Conservation (phyloP, 2,329 filamentous ascomycete genomes). For the Aspergillus chevalieri region DNA sequence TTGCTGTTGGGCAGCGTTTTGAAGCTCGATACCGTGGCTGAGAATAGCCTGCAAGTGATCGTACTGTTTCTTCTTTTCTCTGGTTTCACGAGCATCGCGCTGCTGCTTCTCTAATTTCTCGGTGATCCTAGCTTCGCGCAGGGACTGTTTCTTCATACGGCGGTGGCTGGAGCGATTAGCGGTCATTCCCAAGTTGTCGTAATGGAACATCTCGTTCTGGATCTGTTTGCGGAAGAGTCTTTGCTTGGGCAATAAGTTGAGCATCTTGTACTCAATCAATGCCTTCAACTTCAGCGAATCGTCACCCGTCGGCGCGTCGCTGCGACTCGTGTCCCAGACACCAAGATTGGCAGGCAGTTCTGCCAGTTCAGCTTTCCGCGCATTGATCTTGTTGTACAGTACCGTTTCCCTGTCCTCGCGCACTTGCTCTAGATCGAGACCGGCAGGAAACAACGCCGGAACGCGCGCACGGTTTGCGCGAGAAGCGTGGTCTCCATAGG, state of each 20-base stretch:
- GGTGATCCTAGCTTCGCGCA: constrained; percentile 91
- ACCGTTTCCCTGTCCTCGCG: constrained; percentile 82
- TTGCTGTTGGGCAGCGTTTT: constrained; percentile 60
- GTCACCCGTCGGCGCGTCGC: constrained; percentile 64
- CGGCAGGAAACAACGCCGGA: constrained; percentile 80
- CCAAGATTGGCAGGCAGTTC: constrained; percentile 77
- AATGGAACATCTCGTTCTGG: constrained; percentile 86
- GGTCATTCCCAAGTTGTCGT: constrained; percentile 94
- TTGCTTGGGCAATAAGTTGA: constrained; percentile 83
- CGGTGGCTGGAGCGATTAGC: constrained; percentile 87
- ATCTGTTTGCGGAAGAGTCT: constrained; percentile 78
- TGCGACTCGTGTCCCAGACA: constrained; percentile 71
- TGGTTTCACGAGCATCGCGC: constrained; percentile 86
- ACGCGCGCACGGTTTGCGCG: constrained; percentile 73
- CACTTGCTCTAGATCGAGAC: constrained; percentile 78
- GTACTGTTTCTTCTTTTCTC: constrained; percentile 94
- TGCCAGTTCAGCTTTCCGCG: constrained; percentile 78
- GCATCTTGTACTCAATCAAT: constrained; percentile 90
- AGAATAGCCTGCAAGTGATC: constrained; percentile 87
- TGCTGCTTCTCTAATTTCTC: constrained; percentile 99
- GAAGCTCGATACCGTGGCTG: constrained; percentile 72
- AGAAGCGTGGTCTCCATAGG: constrained; percentile 70
- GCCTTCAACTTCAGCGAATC: constrained; percentile 81
- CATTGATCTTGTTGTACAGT: constrained; percentile 81
- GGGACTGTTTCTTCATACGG: constrained; percentile 92